phyloP scores from a whole-genome alignment of 2,329 filamentous ascomycete genomes.

The Ophioceras dolichostomum region DNA sequence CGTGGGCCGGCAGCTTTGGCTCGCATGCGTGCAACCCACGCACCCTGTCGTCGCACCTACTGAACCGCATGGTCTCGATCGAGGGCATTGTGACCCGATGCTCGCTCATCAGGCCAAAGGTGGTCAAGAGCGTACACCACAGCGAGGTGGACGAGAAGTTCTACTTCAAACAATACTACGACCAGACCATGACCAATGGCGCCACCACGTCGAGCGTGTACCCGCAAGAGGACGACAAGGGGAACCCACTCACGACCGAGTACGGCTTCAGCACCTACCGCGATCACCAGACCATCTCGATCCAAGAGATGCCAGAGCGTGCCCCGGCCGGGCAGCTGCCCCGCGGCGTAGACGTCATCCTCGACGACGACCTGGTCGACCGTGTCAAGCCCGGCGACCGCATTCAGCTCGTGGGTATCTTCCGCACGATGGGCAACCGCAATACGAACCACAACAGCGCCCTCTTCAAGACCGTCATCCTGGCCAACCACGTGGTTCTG shows the following conservation, averaged over 20 bases:
- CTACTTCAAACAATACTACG: conserved; percentile 78
- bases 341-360: conserved; percentile 86
- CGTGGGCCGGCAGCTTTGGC: conserved; percentile 93
- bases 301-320: conserved; percentile 97
- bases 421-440: conserved; percentile 84
- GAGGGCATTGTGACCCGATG: conserved; percentile 97
- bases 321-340: conserved; percentile 92
- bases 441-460: conserved; percentile 86
- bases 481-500: conserved; percentile 91
- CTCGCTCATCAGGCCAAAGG: conserved; percentile 88
- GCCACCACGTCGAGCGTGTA: conserved; percentile 86
- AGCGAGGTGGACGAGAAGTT: conserved; percentile 81
- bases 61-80: conserved; percentile 94
- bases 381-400: conserved; percentile 90
- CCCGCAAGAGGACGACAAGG: conserved; percentile 84
- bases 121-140: conserved; percentile 97
- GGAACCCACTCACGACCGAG: conserved; percentile 85
- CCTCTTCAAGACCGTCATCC: conserved; percentile 84
- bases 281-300: conserved; percentile 94
- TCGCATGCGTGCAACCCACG: conserved; percentile 90
- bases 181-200: conserved; percentile 95
- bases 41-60: conserved; percentile 74
- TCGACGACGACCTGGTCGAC: conserved; percentile 95
- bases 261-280: conserved; percentile 93
- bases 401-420: conserved; percentile 94